These are phyloP conservation scores for Wickerhamiella lipophila DNA, from an alignment of 805 yeast genomes.

Conservation along the genomic window DNA sequence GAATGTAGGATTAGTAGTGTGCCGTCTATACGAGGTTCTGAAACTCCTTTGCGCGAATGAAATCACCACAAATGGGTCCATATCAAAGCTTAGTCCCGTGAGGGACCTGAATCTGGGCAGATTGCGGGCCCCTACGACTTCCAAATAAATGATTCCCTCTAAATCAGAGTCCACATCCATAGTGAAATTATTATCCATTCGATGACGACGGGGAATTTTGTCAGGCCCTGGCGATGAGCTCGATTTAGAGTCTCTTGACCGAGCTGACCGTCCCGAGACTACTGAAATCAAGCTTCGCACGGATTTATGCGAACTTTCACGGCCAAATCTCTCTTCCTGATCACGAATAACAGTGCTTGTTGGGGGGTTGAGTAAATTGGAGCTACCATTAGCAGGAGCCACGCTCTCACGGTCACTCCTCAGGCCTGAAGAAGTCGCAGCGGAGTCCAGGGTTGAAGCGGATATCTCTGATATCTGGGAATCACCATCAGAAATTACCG, in stretches of 20 bases:
- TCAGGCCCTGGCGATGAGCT: neutral
- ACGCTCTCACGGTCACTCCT: neutral
- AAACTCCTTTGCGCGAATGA: slow-evolving; percentile 81
- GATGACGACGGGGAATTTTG: slow-evolving; percentile 1
- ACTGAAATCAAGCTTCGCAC: neutral
- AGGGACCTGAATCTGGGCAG: slow-evolving; percentile 67
- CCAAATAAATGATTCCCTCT: slow-evolving; percentile 63
- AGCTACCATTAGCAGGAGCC: neutral
- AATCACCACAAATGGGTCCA: slow-evolving; percentile 93
- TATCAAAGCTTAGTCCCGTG: slow-evolving; percentile 68
- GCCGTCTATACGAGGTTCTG: slow-evolving; percentile 73
- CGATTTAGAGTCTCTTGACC: neutral
- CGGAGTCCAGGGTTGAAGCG: neutral
- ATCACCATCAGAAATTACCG: neutral
- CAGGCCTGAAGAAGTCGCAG: neutral
- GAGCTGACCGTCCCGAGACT: neutral
- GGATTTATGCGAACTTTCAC: too few relatives aligned
- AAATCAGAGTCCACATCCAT: slow-evolving; percentile 23
- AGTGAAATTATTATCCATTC: slow-evolving; percentile 11
- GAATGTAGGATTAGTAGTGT: slow-evolving; percentile 69
- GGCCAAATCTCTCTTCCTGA: too few relatives aligned
- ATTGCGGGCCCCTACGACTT: slow-evolving; percentile 58
- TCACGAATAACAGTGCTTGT: neutral
- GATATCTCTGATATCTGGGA: neutral
- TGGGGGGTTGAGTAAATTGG: neutral